Evolutionary conservation across 140 eudicot genomes (phyloP), one percentile per base, ranked within the genome.

Genomic region (Flaveria floridana): DNA sequence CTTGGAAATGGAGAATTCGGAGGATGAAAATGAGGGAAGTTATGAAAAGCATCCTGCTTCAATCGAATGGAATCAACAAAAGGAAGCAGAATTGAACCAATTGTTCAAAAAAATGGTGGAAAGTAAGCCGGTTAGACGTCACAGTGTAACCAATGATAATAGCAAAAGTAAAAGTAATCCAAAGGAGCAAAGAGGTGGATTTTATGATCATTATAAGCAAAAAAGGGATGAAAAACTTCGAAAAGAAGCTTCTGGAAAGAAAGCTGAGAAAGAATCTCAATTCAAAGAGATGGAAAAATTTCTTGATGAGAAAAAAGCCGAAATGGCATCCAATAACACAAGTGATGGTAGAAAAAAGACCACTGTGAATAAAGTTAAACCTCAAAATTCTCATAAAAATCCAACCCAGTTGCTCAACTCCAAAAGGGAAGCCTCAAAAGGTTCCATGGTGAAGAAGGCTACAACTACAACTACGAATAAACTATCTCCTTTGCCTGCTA

Each of bases 41-140:
- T 83, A 52, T 72, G 97, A 86, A 70, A 85, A 79, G 67, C 50
- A 85, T 78, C 78, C 83, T 70, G 85, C 86, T 72, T 85, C 96
- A 0, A 85, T 86, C 63, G 89, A 89, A 73, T 93, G 99, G 99
- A 83, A 80, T 73, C 89, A 86, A 74, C 91, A 86, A 78, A 94
- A 90, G 84, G 99, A 94, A 88, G 97, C 93, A 50, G 99, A 94
- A 66, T 66, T 94, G 55, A 88, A 90, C 68, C 96, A 94, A 77
- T 64, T 94, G 86, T 85, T 94, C 42, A 84, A 80, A 79, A 88
- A 84, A 74, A 88, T 94, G 95, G 87, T 85, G 86, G 94, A 94
- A 82, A 88, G 80, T 62, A 90, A 86, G 77, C 96, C 91, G 7
- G 76, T 42, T 11, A 85, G 87, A 78, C 78, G 88, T 39, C 91